Evolutionary conservation across 164 flowering plant species (phyloP), one percentile per base, ranked within the genome.

Genomic region (Cinnamomum chago): DNA sequence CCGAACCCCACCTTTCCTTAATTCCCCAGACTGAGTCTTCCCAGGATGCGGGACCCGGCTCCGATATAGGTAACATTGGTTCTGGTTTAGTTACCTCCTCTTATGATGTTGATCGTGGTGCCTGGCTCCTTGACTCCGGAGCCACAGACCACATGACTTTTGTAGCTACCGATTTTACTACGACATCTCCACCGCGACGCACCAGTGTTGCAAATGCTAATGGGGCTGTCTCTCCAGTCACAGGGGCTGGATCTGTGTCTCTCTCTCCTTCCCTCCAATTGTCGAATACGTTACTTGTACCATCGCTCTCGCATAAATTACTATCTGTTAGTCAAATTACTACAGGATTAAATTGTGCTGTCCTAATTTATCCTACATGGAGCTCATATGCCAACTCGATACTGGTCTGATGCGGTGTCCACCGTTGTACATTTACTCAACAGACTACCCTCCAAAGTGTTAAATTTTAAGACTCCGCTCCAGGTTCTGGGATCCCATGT

Each of bases 391-490:
- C 73, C 73, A 0, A 30, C 23, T 7, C 47, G 51, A 55, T n/a
- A 71, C 17, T 71, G 52, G 73, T 2, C 50, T 9, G 25, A 71
- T 58, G 73, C 73, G 11, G 51, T 71, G 22, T 15, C 65, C 14
- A 58, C 73, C 7, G 51, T 66, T 0, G 27, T 71, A 3, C 65
- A 71, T 15, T n/a, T 51, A 10, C 24, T 71, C 7, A 30, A 58
- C 40, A 17, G 40, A 9, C 12, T 55, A 7, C 73, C 73, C 2
- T 52, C 73, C n/a, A 52, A 55, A 55, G 51, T 71, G 17, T 71
- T 71, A 17, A 28, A 30, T 23, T 58, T 71, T 27, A 11, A 71
- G 5, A 71, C 73, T 33, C 66, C 65, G 0, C 24, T 58, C 0
- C 52, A 50, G 58, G 24, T 20, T 23, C 18, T 69, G 2, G 12